A percentile compares a stretch with the other conserved stretches of the same genome.
Conservation (phyloP, 2,329 filamentous ascomycete genomes). For the Dichotomopilus funicola region DNA sequence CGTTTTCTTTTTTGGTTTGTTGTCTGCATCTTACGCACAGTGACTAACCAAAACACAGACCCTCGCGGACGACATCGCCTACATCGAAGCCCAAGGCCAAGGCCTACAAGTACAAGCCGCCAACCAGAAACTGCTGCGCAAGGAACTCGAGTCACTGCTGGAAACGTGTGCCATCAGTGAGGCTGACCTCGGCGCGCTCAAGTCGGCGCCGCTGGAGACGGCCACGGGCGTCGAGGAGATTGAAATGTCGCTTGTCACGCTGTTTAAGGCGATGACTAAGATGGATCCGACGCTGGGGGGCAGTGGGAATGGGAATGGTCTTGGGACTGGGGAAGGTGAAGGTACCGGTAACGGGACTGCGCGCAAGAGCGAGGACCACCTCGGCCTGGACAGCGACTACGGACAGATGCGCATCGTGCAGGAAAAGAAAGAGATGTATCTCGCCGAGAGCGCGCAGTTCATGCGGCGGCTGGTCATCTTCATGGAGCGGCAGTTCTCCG, state of each 20-base stretch:
- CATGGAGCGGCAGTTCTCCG: conserved; percentile 73
- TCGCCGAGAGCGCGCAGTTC: conserved; percentile 68
- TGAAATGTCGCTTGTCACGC: conserved; percentile 66
- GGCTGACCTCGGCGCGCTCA: conserved; percentile 66
- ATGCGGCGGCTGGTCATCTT: conserved; percentile 74
- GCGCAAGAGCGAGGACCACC: conserved; percentile 42
- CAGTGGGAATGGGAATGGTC: conserved; percentile 29
- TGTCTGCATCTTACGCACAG: conserved; percentile 18
- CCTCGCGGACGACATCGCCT: conserved; percentile 89
- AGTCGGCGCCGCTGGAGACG: conserved; percentile 65
- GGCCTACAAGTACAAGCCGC: conserved; percentile 94
- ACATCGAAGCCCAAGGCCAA: conserved; percentile 95
- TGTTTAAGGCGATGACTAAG: conserved; percentile 89
- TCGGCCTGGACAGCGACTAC: conserved; percentile 62
- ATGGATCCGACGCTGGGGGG: conserved; percentile 76
- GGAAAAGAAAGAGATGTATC: conserved; percentile 89
- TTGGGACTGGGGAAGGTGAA: no score
- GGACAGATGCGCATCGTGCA: conserved; percentile 90
- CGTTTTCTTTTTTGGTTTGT: conserved; percentile 1
- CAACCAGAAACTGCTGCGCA: conserved; percentile 89
- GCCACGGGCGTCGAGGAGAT: conserved; percentile 66
- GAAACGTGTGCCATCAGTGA: conserved; percentile 84
- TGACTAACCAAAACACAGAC: conserved; percentile 48
- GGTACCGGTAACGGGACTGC: conserved; percentile 9
- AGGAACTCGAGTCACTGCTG: conserved; percentile 81